Conservation (phyloP, 2,329 filamentous ascomycete species). For the Calonectria pseudoturangicola region DNA sequence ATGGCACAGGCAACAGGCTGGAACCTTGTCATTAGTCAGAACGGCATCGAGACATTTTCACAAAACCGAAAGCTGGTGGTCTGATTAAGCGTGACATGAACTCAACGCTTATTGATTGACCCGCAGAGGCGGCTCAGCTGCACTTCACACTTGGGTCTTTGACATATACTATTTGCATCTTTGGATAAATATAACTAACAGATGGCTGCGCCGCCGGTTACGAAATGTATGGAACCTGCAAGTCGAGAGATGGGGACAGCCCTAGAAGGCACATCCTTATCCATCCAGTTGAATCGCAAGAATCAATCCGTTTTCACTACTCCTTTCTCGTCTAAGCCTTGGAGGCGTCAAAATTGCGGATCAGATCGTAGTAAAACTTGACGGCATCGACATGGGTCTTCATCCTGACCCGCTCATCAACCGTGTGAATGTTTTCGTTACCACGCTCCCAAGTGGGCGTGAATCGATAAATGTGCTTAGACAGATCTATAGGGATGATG, state of each 20-base stretch:
- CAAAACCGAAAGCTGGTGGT: no score
- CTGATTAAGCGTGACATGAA: no score
- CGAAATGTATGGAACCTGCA: slow-evolving; percentile 1
- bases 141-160: background rate
- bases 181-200: background rate
- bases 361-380: slow-evolving; percentile 66
- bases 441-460: slow-evolving; percentile 58
- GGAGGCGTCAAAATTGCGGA: slow-evolving; percentile 66
- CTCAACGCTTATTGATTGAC: no score
- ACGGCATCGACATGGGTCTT: slow-evolving; percentile 63
- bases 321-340: slow-evolving; percentile 48
- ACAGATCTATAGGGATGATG: slow-evolving; percentile 50
- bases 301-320: background rate
- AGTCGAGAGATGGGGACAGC: background rate
- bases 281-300: background rate
- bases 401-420: slow-evolving; percentile 64
- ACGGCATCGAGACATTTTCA: no score
- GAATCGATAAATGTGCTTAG: slow-evolving; percentile 65
- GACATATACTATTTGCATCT: background rate
- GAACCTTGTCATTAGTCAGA: no score
- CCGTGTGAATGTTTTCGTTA: slow-evolving; percentile 62
- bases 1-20: no score
- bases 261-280: slow-evolving; percentile 14
- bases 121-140: no score
- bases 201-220: background rate